phyloP scores from a whole-genome alignment of 306 rosid genomes.

The Citrullus colocynthis region DNA sequence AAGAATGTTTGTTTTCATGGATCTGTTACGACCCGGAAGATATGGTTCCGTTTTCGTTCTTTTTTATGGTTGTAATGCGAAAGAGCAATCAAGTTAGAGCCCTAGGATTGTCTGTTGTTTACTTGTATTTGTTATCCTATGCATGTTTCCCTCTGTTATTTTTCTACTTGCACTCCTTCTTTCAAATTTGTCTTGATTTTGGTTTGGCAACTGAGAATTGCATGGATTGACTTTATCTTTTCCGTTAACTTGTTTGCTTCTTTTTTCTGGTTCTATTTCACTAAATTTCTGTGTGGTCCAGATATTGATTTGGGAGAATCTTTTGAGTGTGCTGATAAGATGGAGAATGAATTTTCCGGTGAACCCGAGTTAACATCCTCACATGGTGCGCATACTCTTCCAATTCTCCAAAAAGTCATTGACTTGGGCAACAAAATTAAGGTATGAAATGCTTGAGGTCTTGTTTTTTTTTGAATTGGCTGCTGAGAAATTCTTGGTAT shows the following conservation, averaged over 20 bases:
- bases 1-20: background rate
- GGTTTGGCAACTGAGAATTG: background rate
- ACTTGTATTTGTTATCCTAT: background rate
- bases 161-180: background rate
- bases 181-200: background rate
- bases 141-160: background rate
- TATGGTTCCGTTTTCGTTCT: conserved; percentile 4
- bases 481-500: background rate
- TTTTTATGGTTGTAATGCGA: background rate
- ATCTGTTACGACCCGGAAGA: conserved; percentile 3
- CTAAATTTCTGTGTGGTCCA: conserved; percentile 8
- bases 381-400: conserved; percentile 55
- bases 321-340: conserved; percentile 23
- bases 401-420: conserved; percentile 59
- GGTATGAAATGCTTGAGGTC: conserved; percentile 27
- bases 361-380: conserved; percentile 46
- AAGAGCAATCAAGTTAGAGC: conserved; percentile 10
- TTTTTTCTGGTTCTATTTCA: background rate
- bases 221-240: background rate
- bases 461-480: background rate
- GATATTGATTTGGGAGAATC: conserved; percentile 22
- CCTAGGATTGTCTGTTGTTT: background rate
- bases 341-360: conserved; percentile 26
- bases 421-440: conserved; percentile 45
- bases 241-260: background rate